Evolutionary conservation across 805 yeast genomes (phyloP), one percentile per base, ranked within the genome.

Genomic region (Metschnikowia sp.): DNA sequence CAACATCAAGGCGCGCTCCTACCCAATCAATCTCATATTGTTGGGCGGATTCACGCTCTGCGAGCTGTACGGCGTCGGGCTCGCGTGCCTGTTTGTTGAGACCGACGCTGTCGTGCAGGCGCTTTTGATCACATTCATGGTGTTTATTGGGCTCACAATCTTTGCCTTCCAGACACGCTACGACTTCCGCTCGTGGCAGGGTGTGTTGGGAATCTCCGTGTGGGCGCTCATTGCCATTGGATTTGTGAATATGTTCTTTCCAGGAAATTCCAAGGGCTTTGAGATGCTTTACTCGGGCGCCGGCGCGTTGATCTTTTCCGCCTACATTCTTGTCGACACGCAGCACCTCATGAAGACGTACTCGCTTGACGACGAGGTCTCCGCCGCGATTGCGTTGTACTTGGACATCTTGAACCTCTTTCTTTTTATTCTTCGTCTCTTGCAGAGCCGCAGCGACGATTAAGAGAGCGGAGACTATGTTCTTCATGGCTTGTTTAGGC

Each of bases 391-490:
- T 61, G 70, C 80, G 55, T 75, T 90, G 52, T 89, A 90, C 64
- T 75, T 89, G 72, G 97, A 89, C 63, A 79, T 88, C 40, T 73
- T 90, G 66, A 89, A 89, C 67, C 74, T 89, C 67, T 90, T 89
- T 71, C 63, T 89, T 53, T 82, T 80, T 66, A 82, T 90, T 50
- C 75, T 89, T 62, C 74, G 95, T 52, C 76, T 88, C 36, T 68
- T 88, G 55, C 52, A 43, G 38, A 44, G 32, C 50, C 38, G 45
- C 26, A 18, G 41, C 13, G 52, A 53, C 39, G 47, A 52, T 28
- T 51, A 33, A 30, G 19, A 19, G 10, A 4, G 12, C 19, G 13
- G 15, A 33, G 15, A 33, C 12, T 30, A 15, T 15, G 15, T 15
- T 15, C 1, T 15, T 15, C 15, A 15, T 15, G 1, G 1, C 2